Evolutionary conservation across 2,329 filamentous ascomycete genomes (phyloP).

Genomic region (Sarocladium oryzae): DNA sequence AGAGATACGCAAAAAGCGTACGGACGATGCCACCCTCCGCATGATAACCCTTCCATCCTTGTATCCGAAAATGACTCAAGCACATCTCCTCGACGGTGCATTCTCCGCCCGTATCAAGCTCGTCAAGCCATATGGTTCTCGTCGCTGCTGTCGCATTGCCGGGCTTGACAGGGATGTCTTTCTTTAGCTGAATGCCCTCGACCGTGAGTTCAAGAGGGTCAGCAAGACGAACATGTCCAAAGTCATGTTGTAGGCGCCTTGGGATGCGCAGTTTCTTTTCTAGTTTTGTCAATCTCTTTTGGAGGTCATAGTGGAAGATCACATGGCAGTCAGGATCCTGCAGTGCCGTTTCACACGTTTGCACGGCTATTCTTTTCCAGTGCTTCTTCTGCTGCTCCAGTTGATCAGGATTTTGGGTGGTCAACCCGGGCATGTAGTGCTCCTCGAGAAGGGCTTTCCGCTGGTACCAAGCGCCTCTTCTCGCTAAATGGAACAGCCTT

Average conservation of each 20-base stretch:
- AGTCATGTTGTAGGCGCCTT: constrained; percentile 85
- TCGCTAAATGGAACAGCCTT: constrained; percentile 74
- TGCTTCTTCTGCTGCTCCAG: constrained; percentile 61
- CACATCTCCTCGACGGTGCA: constrained; percentile 95
- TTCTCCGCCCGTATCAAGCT: constrained; percentile 59
- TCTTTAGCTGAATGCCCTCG: constrained; percentile 71
- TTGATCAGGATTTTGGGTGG: constrained; percentile 26
- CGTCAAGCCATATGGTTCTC: constrained; percentile 86
- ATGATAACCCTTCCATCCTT: constrained; percentile 94
- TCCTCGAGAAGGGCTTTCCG: constrained; percentile 91
- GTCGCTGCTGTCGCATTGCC: constrained; percentile 41
- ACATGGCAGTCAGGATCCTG: constrained; percentile 86
- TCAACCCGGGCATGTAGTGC: constrained; percentile 75
- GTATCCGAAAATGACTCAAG: constrained; percentile 71
- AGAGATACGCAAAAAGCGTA: constrained; percentile 86
- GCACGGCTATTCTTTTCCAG: constrained; percentile 71
- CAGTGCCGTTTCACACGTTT: constrained; percentile 79
- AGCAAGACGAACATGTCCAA: constrained; percentile 73
- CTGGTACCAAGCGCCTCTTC: constrained; percentile 90
- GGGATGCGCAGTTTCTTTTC: constrained; percentile 79
- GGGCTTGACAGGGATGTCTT: constrained; percentile 38
- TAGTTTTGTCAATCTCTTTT: constrained; percentile 87
- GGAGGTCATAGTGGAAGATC: constrained; percentile 89
- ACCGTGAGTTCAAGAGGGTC: constrained; percentile 71
- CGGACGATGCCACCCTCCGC: constrained; percentile 84